phyloP scores from a whole-genome alignment of 768 basidiomycete species.

The Cyclocybe cylindracea region DNA sequence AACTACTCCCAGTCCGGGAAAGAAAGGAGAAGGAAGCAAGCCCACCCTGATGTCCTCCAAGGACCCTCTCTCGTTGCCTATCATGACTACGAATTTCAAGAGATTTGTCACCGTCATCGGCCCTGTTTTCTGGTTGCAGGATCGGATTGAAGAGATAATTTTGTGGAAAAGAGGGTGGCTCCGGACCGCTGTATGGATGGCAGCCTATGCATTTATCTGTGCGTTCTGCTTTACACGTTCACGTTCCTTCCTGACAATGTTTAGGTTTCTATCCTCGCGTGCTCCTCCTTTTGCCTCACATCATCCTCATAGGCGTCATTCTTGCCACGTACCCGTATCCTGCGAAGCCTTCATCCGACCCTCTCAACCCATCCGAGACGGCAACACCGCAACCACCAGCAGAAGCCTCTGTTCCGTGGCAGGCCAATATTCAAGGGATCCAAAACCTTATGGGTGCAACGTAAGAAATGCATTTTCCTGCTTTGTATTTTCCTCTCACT shows the following conservation, averaged over 20 bases:
- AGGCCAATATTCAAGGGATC: conserved; percentile 84
- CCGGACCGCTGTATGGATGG: conserved; percentile 74
- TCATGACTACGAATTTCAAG: conserved; percentile 78
- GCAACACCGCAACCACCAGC: conserved; percentile 22
- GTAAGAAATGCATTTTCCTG: conserved; percentile 42
- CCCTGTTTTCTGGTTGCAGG: conserved; percentile 88
- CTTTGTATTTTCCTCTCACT: background rate
- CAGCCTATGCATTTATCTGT: conserved; percentile 81
- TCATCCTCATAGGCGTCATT: conserved; percentile 61
- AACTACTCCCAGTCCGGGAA: conserved; percentile 20
- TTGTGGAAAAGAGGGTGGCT: conserved; percentile 81
- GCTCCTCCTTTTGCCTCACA: conserved; percentile 69
- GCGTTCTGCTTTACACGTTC: conserved; percentile 25
- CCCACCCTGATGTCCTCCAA: conserved; percentile 52
- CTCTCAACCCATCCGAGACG: conserved; percentile 11
- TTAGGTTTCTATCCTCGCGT: conserved; percentile 79
- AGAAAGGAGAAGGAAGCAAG: conserved; percentile 22
- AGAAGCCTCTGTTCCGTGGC: conserved; percentile 79
- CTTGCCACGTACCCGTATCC: conserved; percentile 63
- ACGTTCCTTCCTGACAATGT: background rate
- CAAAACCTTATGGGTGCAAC: conserved; percentile 89
- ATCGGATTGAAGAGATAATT: conserved; percentile 81
- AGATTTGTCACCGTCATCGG: conserved; percentile 77
- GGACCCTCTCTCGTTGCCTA: conserved; percentile 76
- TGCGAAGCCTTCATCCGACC: conserved; percentile 16